phyloP scores from a whole-genome alignment of 768 basidiomycete species.

The Kwoniella bestiolae region DNA sequence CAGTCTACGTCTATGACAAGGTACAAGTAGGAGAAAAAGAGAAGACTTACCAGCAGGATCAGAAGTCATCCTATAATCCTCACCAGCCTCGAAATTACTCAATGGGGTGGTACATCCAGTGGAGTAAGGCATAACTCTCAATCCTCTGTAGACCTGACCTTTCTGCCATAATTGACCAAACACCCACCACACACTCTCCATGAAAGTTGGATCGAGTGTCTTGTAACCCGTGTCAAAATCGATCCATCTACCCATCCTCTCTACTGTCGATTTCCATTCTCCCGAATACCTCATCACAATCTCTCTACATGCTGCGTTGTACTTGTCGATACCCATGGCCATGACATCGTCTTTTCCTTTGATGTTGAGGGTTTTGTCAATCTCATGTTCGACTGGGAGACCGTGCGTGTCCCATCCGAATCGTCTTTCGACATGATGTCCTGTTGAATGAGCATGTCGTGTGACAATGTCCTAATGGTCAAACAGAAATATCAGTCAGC shows the following conservation, averaged over 20 bases:
- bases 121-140: conserved; percentile 97
- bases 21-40: not conserved
- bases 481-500: not conserved
- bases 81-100: conserved; percentile 95
- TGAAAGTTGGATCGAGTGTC: conserved; percentile 87
- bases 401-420: conserved; percentile 99
- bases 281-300: conserved; percentile 97
- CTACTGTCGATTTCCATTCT: conserved; percentile 93
- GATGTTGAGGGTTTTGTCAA: conserved; percentile 94
- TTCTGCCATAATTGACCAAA: conserved; percentile 93
- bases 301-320: conserved; percentile 93
- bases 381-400: conserved; percentile 97
- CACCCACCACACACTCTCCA: conserved; percentile 99
- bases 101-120: conserved; percentile 93
- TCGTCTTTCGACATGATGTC: conserved; percentile 86
- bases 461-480: conserved; percentile 87
- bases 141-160: conserved; percentile 86
- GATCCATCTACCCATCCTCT: conserved; percentile 99
- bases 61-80: conserved; percentile 86
- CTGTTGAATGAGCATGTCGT: conserved; percentile 89
- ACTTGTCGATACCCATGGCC: conserved; percentile 92
- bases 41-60: conserved; percentile 78
- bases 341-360: conserved; percentile 91
- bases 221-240: conserved; percentile 99
- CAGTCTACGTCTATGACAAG: not conserved